Conservation (phyloP, 2,329 filamentous ascomycete species). For the Beauveria sp. region DNA sequence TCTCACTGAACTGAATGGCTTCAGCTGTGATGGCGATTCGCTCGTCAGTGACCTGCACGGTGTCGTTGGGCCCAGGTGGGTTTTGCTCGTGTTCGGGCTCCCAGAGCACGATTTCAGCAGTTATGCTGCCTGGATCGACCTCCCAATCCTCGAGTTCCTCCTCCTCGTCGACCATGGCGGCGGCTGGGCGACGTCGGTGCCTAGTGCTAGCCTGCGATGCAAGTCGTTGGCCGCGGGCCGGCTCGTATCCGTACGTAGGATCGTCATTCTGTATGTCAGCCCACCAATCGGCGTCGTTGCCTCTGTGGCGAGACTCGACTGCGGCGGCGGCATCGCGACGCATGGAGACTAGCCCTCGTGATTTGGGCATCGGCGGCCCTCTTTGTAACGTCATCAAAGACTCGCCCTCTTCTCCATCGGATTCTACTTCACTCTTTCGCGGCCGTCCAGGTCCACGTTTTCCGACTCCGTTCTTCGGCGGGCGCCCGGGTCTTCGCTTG, state of each 20-base stretch:
- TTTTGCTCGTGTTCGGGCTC: constrained; percentile 47
- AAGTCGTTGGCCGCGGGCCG: not conserved
- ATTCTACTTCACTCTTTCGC: constrained; percentile 1
- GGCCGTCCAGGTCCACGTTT: constrained; percentile 7
- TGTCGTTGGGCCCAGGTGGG: constrained; percentile 47
- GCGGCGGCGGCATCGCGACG: constrained; percentile 38
- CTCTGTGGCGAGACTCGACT: constrained; percentile 41
- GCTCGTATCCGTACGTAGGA: not conserved
- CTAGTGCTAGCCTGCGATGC: not conserved
- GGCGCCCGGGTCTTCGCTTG: constrained; percentile 9
- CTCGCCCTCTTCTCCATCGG: constrained; percentile 29
- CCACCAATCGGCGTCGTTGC: constrained; percentile 2
- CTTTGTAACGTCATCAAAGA: constrained; percentile 33
- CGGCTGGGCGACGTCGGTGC: constrained; percentile 24
- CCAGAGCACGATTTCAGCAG: constrained; percentile 58
- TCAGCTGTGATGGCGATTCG: constrained; percentile 49
- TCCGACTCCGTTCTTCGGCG: constrained; percentile 9
- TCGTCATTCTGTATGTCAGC: not conserved
- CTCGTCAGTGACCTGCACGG: constrained; percentile 45
- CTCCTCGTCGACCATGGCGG: constrained; percentile 40
- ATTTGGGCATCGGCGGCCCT: constrained; percentile 41
- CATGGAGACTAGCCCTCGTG: constrained; percentile 39
- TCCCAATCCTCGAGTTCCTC: constrained; percentile 65
- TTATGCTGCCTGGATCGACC: constrained; percentile 53
- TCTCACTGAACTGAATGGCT: constrained; percentile 50